Evolutionary conservation across 768 basidiomycete genomes (phyloP).

Genomic region (Boletus pseudopeckii): DNA sequence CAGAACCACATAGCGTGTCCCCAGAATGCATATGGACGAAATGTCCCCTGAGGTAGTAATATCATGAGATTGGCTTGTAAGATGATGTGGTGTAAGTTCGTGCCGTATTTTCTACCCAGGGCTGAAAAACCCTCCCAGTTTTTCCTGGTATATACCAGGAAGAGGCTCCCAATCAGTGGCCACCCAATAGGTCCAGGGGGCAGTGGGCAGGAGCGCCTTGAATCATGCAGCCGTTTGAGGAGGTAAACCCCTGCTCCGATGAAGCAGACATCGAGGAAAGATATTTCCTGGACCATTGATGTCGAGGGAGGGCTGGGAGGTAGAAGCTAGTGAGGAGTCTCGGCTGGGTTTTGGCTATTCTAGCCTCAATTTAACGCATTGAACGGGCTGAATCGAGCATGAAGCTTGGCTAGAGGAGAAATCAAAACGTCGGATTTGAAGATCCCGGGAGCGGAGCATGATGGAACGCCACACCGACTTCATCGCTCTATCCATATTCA

Average conservation of each 20-base stretch:
- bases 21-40: constrained; percentile 31
- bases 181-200: constrained; percentile 22
- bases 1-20: constrained; percentile 48
- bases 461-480: no score
- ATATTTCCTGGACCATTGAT: no score
- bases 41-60: constrained; percentile 24
- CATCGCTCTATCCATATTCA: no score
- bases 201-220: not conserved
- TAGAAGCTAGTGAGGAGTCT: no score
- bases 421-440: no score
- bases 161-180: constrained; percentile 50
- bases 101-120: constrained; percentile 54
- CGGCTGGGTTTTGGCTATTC: no score
- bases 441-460: no score
- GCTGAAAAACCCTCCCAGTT: constrained; percentile 52
- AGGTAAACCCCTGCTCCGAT: constrained; percentile 16
- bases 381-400: no score
- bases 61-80: not conserved
- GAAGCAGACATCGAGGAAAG: no score
- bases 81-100: constrained; percentile 1
- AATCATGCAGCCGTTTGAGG: not conserved
- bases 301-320: no score
- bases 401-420: no score
- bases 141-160: constrained; percentile 48
- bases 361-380: no score